Evolutionary conservation across 129 eudicot species (phyloP).

Genomic region (Flaveria bidentis): DNA sequence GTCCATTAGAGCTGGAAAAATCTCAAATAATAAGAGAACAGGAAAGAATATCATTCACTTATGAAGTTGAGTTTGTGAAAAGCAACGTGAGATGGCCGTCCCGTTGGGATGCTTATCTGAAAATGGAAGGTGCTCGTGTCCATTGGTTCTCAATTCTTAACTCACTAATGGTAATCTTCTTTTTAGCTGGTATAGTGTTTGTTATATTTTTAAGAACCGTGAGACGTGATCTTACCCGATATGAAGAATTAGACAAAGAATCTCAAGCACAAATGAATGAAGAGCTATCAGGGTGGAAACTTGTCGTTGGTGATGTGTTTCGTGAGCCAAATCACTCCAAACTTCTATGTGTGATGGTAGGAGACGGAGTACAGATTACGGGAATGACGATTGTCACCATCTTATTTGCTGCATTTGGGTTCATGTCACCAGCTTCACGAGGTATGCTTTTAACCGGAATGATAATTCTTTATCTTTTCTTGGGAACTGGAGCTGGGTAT

Average conservation of each 20-base stretch:
- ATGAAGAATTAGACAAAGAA: conserved; percentile 73
- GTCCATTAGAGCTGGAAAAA: conserved; percentile 52
- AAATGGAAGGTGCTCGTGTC: conserved; percentile 74
- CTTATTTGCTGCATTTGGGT: conserved; percentile 72
- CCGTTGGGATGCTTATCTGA: conserved; percentile 75
- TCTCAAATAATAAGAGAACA: conserved; percentile 67
- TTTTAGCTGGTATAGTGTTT: conserved; percentile 70
- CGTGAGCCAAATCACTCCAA: conserved; percentile 60
- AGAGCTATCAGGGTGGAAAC: conserved; percentile 77
- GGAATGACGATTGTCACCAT: conserved; percentile 68
- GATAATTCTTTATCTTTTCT: conserved; percentile 64
- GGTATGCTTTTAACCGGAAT: conserved; percentile 73
- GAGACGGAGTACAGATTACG: conserved; percentile 63
- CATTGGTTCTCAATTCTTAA: conserved; percentile 74
- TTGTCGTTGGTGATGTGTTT: conserved; percentile 71
- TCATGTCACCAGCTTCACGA: conserved; percentile 78
- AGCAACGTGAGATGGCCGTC: conserved; percentile 68
- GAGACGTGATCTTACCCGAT: conserved; percentile 63
- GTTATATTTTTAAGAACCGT: conserved; percentile 65
- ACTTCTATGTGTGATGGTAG: conserved; percentile 63
- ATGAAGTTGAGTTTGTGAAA: conserved; percentile 68
- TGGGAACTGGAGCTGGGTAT: conserved; percentile 67
- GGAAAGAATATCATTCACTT: conserved; percentile 58
- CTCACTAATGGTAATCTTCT: conserved; percentile 64
- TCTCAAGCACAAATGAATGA: conserved; percentile 77